Evolutionary conservation across 2,329 filamentous ascomycete species (phyloP).

Genomic region (Huntiella moniliformis): DNA sequence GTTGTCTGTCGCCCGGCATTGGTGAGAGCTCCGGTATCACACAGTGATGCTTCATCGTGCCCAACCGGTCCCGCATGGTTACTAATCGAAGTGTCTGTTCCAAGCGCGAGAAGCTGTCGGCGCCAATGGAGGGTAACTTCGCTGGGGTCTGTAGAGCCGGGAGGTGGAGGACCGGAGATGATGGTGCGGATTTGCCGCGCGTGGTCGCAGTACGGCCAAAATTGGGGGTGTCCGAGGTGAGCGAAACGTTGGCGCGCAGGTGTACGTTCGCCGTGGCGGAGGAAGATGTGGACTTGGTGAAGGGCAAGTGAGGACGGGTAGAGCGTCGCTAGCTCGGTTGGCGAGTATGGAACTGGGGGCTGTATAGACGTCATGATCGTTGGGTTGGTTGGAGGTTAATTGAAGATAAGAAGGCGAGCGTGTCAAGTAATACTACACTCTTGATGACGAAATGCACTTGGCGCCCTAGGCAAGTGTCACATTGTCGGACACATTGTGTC

Average conservation of each 20-base stretch:
- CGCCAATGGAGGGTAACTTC: conserved; percentile 22
- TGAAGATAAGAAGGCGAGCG: neutral
- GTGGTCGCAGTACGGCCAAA: conserved; percentile 82
- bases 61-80: conserved; percentile 43
- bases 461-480: too few relatives aligned
- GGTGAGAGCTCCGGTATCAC: conserved; percentile 60
- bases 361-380: conserved; percentile 57
- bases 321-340: conserved; percentile 59
- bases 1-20: conserved; percentile 58
- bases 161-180: neutral
- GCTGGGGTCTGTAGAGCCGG: conserved; percentile 18
- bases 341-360: conserved; percentile 57
- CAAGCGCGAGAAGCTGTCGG: conserved; percentile 19
- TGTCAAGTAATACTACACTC: neutral
- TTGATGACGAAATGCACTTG: too few relatives aligned
- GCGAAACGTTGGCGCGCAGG: conserved; percentile 79
- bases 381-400: neutral
- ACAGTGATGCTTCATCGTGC: conserved; percentile 61
- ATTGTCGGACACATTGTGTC: too few relatives aligned
- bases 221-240: conserved; percentile 47
- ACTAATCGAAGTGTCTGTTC: conserved; percentile 47
- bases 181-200: conserved; percentile 48
- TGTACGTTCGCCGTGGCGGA: conserved; percentile 64
- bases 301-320: conserved; percentile 69
- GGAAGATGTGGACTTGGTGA: conserved; percentile 73